These are phyloP conservation scores for Prunus fruticosa DNA, from an alignment of 306 rosid genomes.

Conservation along the genomic window DNA sequence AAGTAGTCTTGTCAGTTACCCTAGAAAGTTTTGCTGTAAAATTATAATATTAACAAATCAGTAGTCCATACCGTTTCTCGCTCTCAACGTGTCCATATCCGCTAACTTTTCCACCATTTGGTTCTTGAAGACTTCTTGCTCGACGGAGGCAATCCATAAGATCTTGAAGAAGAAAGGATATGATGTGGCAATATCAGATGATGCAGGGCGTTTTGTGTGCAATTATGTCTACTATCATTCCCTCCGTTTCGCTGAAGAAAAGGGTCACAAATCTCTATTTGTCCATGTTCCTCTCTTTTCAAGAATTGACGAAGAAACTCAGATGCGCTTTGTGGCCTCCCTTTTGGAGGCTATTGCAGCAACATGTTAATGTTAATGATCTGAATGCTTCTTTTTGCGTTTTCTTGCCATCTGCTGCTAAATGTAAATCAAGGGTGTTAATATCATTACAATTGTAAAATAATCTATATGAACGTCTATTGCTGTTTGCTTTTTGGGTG, in stretches of 20 bases:
- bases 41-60: neutral
- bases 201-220: slow-evolving; percentile 90
- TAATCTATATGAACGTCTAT: slow-evolving; percentile 4
- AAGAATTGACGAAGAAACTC: slow-evolving; percentile 68
- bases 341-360: slow-evolving; percentile 79
- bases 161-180: slow-evolving; percentile 52
- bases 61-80: neutral
- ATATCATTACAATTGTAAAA: slow-evolving; percentile 31
- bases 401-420: slow-evolving; percentile 19
- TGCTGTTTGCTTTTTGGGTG: slow-evolving; percentile 8
- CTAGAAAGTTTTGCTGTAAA: neutral
- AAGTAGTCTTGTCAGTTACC: neutral
- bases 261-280: slow-evolving; percentile 77
- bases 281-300: slow-evolving; percentile 84
- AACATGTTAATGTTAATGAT: slow-evolving; percentile 36
- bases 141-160: slow-evolving; percentile 46
- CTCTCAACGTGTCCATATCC: neutral
- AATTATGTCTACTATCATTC: slow-evolving; percentile 83
- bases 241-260: slow-evolving; percentile 74
- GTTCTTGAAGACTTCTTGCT: slow-evolving; percentile 53
- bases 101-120: slow-evolving; percentile 29
- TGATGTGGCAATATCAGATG: slow-evolving; percentile 57
- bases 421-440: slow-evolving; percentile 30
- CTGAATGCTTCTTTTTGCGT: neutral
- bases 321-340: slow-evolving; percentile 59